Conservation (phyloP, 202 grass and related monocot genomes). For the Brachypodium distachyon region DNA sequence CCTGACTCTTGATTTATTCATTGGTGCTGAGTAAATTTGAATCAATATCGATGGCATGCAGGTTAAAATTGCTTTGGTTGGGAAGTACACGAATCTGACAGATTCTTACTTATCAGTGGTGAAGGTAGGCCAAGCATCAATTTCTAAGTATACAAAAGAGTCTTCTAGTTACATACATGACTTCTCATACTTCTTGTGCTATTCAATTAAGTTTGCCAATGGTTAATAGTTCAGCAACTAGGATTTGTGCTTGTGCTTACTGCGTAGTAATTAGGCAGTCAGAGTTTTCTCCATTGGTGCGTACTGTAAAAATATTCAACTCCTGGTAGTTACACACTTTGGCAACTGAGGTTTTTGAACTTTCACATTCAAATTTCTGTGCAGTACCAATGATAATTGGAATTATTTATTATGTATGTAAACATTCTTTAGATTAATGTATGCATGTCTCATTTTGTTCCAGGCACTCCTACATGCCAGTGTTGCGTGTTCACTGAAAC, state of each 20-base stretch:
- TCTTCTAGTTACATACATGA: neutral
- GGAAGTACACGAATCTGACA: constrained; percentile 90
- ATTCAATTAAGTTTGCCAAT: neutral
- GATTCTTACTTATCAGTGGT: constrained; percentile 97
- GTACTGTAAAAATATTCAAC: neutral
- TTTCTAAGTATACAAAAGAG: neutral
- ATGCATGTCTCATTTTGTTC: constrained; percentile 10
- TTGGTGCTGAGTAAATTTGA: neutral
- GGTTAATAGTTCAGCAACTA: neutral
- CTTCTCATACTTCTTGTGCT: neutral
- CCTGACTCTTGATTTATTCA: neutral
- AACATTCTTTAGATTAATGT: constrained; percentile 18
- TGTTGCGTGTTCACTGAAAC: constrained; percentile 67
- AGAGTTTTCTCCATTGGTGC: neutral
- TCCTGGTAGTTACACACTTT: neutral
- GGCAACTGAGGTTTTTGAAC: neutral
- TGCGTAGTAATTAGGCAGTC: neutral
- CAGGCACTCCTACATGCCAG: constrained; percentile 89
- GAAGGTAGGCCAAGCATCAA: constrained; percentile 40
- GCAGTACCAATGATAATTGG: neutral
- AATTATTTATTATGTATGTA: neutral
- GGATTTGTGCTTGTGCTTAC: neutral
- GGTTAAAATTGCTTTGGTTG: constrained; percentile 99
- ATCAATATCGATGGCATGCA: constrained; percentile 25
- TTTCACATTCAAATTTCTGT: neutral